These are phyloP conservation scores for Immersiella caudata DNA, from an alignment of 495 filamentous ascomycete genomes.

Conservation along the genomic window DNA sequence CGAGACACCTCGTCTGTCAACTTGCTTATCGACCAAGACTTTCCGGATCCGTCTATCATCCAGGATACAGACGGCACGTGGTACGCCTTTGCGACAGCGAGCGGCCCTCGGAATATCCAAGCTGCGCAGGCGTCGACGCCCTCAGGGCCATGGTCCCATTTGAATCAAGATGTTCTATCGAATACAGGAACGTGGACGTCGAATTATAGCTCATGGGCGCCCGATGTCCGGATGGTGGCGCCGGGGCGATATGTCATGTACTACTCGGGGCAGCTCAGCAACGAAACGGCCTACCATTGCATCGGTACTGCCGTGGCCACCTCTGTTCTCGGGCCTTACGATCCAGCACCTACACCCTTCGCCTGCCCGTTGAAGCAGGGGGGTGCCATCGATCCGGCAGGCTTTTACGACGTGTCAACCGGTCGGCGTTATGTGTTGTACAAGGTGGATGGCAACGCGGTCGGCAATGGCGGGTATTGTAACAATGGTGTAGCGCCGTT, in stretches of 20 bases:
- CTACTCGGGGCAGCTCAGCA: conserved; percentile 54
- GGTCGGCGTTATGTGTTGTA: conserved; percentile 61
- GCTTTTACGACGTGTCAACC: conserved; percentile 52
- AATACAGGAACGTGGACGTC: conserved; percentile 36
- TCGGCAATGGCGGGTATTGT: conserved; percentile 61
- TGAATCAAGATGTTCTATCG: conserved; percentile 36
- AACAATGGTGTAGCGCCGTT: conserved; percentile 49
- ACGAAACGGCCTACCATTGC: conserved; percentile 51
- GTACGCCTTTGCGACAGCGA: conserved; percentile 46
- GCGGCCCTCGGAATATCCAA: conserved; percentile 39
- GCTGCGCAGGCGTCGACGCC: conserved; percentile 34
- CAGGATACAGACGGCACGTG: conserved; percentile 34
- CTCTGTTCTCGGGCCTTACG: conserved; percentile 55
- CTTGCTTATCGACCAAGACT: conserved; percentile 26
- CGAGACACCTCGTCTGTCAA: conserved; percentile 41
- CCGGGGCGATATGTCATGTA: conserved; percentile 60
- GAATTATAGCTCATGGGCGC: conserved; percentile 51
- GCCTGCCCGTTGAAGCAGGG: conserved; percentile 55
- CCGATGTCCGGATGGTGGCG: conserved; percentile 44
- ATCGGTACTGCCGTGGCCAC: conserved; percentile 55
- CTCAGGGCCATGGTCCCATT: conserved; percentile 34
- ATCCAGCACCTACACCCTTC: conserved; percentile 45
- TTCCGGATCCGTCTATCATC: conserved; percentile 12
- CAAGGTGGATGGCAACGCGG: conserved; percentile 65
- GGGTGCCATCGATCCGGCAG: conserved; percentile 62